These are phyloP conservation scores for Biscutella laevigata DNA, from an alignment of 441 rosid species.

Conservation along the genomic window DNA sequence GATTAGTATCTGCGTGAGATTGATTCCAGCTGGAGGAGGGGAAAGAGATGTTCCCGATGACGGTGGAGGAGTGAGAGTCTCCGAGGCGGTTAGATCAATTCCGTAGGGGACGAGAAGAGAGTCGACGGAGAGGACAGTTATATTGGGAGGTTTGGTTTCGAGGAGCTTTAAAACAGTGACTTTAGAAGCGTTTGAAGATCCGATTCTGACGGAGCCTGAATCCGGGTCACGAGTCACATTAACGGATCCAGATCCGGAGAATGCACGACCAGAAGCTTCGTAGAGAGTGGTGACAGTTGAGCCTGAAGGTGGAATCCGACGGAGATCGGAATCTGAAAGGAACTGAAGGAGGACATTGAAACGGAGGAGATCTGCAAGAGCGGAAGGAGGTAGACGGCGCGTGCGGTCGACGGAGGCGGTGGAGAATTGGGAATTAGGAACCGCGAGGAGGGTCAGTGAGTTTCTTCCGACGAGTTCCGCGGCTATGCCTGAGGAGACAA, in stretches of 20 bases:
- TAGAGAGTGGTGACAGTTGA: conserved; percentile 23
- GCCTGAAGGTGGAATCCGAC: conserved; percentile 39
- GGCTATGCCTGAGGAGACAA: conserved; percentile 41
- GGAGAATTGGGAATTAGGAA: conserved; percentile 57
- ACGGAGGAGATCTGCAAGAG: conserved; percentile 76
- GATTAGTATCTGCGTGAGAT: conserved; percentile 58
- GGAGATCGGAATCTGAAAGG: conserved; percentile 57
- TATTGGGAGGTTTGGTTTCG: conserved; percentile 54
- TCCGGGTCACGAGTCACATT: conserved; percentile 52
- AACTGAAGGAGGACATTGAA: conserved; percentile 72
- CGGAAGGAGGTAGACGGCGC: conserved; percentile 50
- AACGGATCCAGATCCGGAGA: conserved; percentile 55
- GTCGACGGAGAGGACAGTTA: conserved; percentile 53
- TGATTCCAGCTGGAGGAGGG: conserved; percentile 49
- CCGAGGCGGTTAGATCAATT: conserved; percentile 63
- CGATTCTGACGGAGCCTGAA: conserved; percentile 39
- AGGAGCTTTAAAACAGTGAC: conserved; percentile 49
- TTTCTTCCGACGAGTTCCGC: conserved; percentile 47
- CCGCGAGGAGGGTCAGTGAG: conserved; percentile 68
- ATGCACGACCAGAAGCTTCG: conserved; percentile 23
- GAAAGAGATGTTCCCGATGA: conserved; percentile 20
- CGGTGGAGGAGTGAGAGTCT: conserved; percentile 30
- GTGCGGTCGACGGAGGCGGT: conserved; percentile 40
- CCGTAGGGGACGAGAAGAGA: conserved; percentile 56
- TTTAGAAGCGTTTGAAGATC: conserved; percentile 46